Base-by-base conservation (phyloP, 148 eudicot genomes). In the Rhododendron williamsianum region DNA sequence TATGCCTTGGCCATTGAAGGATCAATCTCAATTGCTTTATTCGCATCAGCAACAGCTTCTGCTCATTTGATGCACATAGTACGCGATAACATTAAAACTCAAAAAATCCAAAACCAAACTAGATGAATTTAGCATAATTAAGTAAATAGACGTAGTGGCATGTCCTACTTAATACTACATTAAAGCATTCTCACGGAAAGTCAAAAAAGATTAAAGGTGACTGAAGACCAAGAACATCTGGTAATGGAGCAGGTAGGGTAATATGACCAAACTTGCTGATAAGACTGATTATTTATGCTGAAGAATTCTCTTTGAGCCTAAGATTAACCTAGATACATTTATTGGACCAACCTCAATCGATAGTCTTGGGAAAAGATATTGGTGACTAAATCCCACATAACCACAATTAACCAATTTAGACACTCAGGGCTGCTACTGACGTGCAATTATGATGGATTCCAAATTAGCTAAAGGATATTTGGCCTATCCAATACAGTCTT, bases 1-100 rank as follows among this genome's bases (percentile, higher is more conserved):
- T 94, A 96, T 67, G 99, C 99, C 89, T 96, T 95, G 9, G 96
- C 89, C 93, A 93, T 91, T 8, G 92, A 87, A 72, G 96, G 87
- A 83, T 96, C 93, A 84, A 96, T 83, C 83, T 94, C 94, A 86
- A 95, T 96, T 35, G 99, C 98, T 87, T 84, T 93, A 84, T 91
- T 95, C 38, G 99, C 94, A 94, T 96, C 99, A 88, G 94, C 92
- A 86, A 96, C 96, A 76, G 99, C 99, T 90, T 96, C 99, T 96
- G 93, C 82, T 72, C 88, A 90, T 41, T 30, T 81, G 71, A 86
- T 30, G 36, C 82, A 78, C 41, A 69, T 35, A 49, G n/a, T 46
- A 21, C 4, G 3, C 23, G 21, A 30, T 51, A 69, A 48, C 23
- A 35, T 19, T 41, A 85, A 6, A 85, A 80, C 25, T 43, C 21